Evolutionary conservation across 2,329 filamentous ascomycete genomes (phyloP).

Genomic region (Pseudogymnoascus sp.): DNA sequence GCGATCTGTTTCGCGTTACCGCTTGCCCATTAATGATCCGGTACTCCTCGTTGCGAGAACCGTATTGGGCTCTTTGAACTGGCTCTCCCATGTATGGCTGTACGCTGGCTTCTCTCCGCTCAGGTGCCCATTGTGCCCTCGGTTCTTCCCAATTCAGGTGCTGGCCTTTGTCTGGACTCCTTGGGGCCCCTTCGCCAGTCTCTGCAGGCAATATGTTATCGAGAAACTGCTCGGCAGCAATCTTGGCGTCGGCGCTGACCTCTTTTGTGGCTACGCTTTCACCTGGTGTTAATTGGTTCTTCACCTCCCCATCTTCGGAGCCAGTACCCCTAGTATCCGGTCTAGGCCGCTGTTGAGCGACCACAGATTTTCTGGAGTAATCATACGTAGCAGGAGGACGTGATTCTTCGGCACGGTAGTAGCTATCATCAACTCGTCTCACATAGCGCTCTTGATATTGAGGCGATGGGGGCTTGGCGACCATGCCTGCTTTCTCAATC

Average conservation of each 20-base stretch:
- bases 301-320: slow-evolving; percentile 35
- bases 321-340: slow-evolving; percentile 24
- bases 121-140: slow-evolving; percentile 18
- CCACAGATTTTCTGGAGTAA: background rate
- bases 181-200: slow-evolving; percentile 9
- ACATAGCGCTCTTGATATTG: background rate
- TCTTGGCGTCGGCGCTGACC: slow-evolving; percentile 25
- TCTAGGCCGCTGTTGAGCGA: slow-evolving; percentile 10
- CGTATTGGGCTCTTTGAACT: background rate
- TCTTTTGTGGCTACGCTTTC: slow-evolving; percentile 12
- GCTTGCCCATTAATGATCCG: background rate
- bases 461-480: background rate
- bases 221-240: slow-evolving; percentile 34
- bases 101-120: slow-evolving; percentile 13
- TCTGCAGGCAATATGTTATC: slow-evolving; percentile 29
- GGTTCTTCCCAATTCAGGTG: slow-evolving; percentile 14
- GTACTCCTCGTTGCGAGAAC: background rate
- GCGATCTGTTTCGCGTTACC: background rate
- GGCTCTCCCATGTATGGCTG: background rate
- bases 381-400: background rate
- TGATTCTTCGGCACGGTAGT: background rate
- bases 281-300: slow-evolving; percentile 17
- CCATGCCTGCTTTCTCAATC: slow-evolving; percentile 1
- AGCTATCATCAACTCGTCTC: background rate
- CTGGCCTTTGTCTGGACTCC: slow-evolving; percentile 14